These are phyloP conservation scores for Solanum clarkiae DNA, from an alignment of 257 asterid genomes.

Conservation along the genomic window DNA sequence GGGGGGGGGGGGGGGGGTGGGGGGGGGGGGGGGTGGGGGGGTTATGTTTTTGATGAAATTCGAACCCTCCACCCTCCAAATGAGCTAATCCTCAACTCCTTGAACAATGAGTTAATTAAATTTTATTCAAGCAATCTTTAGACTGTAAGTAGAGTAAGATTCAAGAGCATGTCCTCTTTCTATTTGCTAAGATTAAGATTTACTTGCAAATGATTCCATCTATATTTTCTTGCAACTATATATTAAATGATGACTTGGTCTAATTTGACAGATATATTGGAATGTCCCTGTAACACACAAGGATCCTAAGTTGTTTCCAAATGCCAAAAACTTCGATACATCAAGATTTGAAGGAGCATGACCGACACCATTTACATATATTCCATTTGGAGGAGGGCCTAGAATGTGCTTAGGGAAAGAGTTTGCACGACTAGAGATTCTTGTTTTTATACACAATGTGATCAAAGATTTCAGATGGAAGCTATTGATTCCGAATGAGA, in stretches of 20 bases:
- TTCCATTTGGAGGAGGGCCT: slow-evolving; percentile 13
- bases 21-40: no score
- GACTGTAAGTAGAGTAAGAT: not conserved
- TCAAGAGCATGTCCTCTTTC: not conserved
- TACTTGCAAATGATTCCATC: not conserved
- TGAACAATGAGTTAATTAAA: not conserved
- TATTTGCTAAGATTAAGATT: no score
- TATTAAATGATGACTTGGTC: not conserved
- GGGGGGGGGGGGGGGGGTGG: no score
- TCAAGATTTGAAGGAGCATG: slow-evolving; percentile 8
- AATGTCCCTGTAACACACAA: slow-evolving; percentile 33
- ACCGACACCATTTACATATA: slow-evolving; percentile 5
- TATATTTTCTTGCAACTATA: not conserved
- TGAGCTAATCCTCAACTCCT: not conserved
- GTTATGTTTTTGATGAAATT: no score
- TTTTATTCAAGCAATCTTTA: not conserved
- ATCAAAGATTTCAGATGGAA: slow-evolving; percentile 32
- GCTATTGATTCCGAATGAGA: slow-evolving; percentile 27
- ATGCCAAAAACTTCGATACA: not conserved
- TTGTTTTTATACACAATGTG: slow-evolving; percentile 34
- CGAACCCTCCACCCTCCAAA: no score
- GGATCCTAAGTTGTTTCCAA: slow-evolving; percentile 10
- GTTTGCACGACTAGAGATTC: slow-evolving; percentile 52
- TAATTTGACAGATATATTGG: slow-evolving; percentile 43
- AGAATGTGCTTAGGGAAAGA: slow-evolving; percentile 54